A percentile compares a stretch with the other conserved stretches of the same genome.
These are phyloP conservation scores for Trichoderma aggressivum DNA, from an alignment of 2,329 filamentous ascomycete genomes.

Conservation along the genomic window DNA sequence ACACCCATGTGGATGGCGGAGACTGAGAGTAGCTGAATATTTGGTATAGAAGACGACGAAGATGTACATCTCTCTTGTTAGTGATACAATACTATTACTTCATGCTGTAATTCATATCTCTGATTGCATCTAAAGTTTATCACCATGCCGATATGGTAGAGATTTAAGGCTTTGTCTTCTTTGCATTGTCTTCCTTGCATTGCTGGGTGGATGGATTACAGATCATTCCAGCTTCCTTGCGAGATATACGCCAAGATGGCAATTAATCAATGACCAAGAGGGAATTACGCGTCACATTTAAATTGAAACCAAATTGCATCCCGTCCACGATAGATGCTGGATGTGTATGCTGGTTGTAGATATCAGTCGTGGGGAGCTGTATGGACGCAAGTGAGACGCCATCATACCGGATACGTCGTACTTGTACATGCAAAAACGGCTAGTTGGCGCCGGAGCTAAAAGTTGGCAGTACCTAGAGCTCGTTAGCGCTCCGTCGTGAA, in stretches of 20 bases:
- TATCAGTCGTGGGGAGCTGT: not conserved
- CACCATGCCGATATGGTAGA: not conserved
- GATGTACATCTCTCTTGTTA: not conserved
- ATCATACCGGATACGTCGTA: not conserved
- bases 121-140: rapidly evolving
- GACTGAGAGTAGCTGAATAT: not conserved
- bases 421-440: not conserved
- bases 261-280: not conserved
- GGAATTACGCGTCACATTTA: not conserved
- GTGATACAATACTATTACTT: not conserved
- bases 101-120: rapidly evolving
- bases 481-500: not conserved
- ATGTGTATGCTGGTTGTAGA: too few relatives aligned
- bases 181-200: not conserved
- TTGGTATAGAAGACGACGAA: not conserved
- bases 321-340: too few relatives aligned
- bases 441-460: conserved; percentile 10
- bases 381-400: not conserved
- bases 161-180: not conserved
- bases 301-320: not conserved
- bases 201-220: not conserved
- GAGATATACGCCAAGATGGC: not conserved
- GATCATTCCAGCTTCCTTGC: not conserved
- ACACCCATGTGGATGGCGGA: not conserved
- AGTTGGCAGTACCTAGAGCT: not conserved